Evolutionary conservation across 108 stramenopile genomes (phyloP).

Genomic region (Nitzschia palea): DNA sequence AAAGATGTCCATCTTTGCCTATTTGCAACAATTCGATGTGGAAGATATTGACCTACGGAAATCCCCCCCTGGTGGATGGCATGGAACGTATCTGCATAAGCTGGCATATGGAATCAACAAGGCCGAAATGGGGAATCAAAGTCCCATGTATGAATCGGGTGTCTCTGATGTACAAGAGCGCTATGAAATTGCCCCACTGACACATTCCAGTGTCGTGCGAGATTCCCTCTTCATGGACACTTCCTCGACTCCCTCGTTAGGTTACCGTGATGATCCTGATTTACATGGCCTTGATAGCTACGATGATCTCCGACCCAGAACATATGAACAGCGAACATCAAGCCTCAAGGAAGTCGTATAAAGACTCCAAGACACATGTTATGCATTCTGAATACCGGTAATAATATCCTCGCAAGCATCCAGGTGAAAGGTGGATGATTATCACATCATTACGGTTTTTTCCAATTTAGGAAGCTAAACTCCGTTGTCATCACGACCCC

Average conservation of each 20-base stretch:
- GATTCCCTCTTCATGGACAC: slow-evolving; percentile 37
- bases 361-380: too few species aligned
- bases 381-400: too few species aligned
- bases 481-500: too few species aligned
- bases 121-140: neutral
- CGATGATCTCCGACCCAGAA: neutral
- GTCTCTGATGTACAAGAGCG: too few species aligned
- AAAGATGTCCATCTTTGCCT: slow-evolving; percentile 33
- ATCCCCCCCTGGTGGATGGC: slow-evolving; percentile 62
- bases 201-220: slow-evolving; percentile 28
- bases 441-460: too few species aligned
- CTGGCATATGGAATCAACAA: slow-evolving; percentile 45
- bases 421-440: too few species aligned
- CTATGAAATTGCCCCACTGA: slow-evolving; percentile 21
- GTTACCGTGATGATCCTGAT: neutral
- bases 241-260: slow-evolving; percentile 12
- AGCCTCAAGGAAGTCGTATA: neutral
- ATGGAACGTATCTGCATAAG: slow-evolving; percentile 53
- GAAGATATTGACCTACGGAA: slow-evolving; percentile 58
- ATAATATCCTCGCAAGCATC: too few species aligned
- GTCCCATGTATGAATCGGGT: neutral
- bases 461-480: too few species aligned
- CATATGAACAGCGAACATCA: neutral
- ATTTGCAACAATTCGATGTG: slow-evolving; percentile 50
- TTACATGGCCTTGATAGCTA: slow-evolving; percentile 3